These are phyloP conservation scores for Coemansia sp. DNA, from an alignment of 192 early-diverging fungal genomes.

Conservation along the genomic window DNA sequence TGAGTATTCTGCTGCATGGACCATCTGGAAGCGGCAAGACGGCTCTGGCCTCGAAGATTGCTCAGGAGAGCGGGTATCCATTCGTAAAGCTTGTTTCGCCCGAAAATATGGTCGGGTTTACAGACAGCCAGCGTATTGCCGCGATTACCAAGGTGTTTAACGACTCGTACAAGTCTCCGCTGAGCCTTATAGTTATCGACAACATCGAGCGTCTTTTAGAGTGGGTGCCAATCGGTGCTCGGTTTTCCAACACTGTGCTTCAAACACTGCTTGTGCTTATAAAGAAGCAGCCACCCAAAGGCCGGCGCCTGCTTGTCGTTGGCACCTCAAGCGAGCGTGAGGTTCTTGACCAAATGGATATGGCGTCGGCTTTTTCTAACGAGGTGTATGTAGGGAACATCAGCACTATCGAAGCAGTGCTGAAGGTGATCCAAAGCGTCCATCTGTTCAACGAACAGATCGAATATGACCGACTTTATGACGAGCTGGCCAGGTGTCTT, in stretches of 20 bases:
- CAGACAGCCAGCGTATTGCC: slow-evolving; percentile 78
- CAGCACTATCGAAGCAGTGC: slow-evolving; percentile 66
- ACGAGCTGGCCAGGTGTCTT: slow-evolving; percentile 56
- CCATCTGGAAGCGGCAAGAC: slow-evolving; percentile 91
- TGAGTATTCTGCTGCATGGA: slow-evolving; percentile 88
- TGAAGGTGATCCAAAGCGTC: slow-evolving; percentile 63
- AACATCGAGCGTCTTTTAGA: slow-evolving; percentile 92
- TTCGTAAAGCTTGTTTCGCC: slow-evolving; percentile 98
- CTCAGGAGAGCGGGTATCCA: slow-evolving; percentile 86
- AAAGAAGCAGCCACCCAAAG: slow-evolving; percentile 87
- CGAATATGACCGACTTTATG: slow-evolving; percentile 62
- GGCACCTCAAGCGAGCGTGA: slow-evolving; percentile 81
- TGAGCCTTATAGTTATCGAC: slow-evolving; percentile 93
- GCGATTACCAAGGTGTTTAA: slow-evolving; percentile 93
- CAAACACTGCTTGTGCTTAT: slow-evolving; percentile 92
- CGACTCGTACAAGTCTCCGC: slow-evolving; percentile 94
- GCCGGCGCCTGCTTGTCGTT: slow-evolving; percentile 82
- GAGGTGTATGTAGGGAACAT: slow-evolving; percentile 82
- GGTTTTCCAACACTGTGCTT: slow-evolving; percentile 90
- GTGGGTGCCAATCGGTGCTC: slow-evolving; percentile 92
- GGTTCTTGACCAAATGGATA: slow-evolving; percentile 84
- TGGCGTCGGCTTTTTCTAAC: slow-evolving; percentile 81
- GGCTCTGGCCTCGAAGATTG: slow-evolving; percentile 93
- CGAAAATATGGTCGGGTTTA: slow-evolving; percentile 91
- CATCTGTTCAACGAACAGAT: slow-evolving; percentile 64